Percentiles rank a stretch among this genome's conserved stretches.
phyloP scores from a whole-genome alignment of 306 rosid genomes.

The Acacia crassicarpa region DNA sequence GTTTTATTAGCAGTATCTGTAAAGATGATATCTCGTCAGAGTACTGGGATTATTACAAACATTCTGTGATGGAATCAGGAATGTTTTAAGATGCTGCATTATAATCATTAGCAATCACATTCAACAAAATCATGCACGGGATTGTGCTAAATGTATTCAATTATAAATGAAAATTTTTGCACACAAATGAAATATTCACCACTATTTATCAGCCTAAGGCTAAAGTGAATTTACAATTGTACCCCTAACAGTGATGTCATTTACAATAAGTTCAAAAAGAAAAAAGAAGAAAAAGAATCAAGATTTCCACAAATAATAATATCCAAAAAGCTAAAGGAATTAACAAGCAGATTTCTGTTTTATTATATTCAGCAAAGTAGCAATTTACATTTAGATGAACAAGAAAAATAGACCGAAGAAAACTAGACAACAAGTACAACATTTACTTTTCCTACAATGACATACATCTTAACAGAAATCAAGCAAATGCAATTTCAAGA shows the following conservation, averaged over 20 bases:
- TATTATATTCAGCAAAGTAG: not conserved
- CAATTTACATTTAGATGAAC: not conserved
- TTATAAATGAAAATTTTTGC: not conserved
- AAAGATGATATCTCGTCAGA: no score
- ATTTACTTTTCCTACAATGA: slow-evolving; percentile 2
- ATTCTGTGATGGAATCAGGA: not conserved
- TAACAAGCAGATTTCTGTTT: not conserved
- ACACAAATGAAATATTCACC: not conserved
- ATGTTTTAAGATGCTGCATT: not conserved
- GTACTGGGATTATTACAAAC: no score
- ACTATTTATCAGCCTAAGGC: not conserved
- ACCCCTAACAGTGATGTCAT: not conserved
- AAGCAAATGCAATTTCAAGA: slow-evolving; percentile 2
- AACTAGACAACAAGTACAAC: not conserved
- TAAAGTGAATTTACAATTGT: not conserved
- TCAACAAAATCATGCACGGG: not conserved
- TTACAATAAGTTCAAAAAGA: not conserved
- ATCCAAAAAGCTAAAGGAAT: not conserved
- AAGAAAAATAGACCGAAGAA: not conserved
- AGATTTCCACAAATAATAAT: not conserved
- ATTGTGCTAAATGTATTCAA: not conserved
- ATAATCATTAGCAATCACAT: not conserved
- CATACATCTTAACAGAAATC: not conserved
- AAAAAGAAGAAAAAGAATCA: not conserved
- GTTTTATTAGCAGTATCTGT: not conserved